These are phyloP conservation scores for Erodium trifolium DNA, from an alignment of 441 rosid species.

Conservation along the genomic window DNA sequence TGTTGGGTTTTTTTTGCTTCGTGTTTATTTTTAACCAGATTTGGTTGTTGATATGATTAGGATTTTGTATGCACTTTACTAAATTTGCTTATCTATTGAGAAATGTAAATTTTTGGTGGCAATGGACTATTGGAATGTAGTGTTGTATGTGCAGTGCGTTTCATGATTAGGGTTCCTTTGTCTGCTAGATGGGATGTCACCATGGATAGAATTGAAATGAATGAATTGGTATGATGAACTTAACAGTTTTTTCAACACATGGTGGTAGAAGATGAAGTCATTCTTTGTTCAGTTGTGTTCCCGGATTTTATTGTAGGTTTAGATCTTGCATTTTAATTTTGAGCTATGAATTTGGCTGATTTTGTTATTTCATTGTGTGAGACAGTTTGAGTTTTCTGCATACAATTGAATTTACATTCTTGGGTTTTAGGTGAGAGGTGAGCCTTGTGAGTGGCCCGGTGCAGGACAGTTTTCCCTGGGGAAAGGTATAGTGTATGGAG, in stretches of 20 bases:
- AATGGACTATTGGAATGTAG: neutral
- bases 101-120: neutral
- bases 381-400: neutral
- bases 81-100: neutral
- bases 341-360: neutral
- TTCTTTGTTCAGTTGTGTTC: neutral
- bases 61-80: neutral
- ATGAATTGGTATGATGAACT: neutral
- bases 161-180: neutral
- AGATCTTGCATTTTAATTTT: neutral
- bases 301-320: neutral
- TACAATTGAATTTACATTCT: conserved; percentile 11
- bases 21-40: neutral
- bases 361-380: neutral
- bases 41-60: neutral
- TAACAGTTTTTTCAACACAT: neutral
- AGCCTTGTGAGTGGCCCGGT: conserved; percentile 64
- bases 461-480: conserved; percentile 68
- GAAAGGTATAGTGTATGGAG: conserved; percentile 73
- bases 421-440: conserved; percentile 38
- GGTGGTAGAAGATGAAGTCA: neutral
- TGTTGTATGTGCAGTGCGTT: neutral
- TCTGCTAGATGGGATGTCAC: neutral
- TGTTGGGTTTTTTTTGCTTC: neutral
- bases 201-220: neutral